Conservation (phyloP, 768 basidiomycete genomes). For the Auriscalpium vulgare region DNA sequence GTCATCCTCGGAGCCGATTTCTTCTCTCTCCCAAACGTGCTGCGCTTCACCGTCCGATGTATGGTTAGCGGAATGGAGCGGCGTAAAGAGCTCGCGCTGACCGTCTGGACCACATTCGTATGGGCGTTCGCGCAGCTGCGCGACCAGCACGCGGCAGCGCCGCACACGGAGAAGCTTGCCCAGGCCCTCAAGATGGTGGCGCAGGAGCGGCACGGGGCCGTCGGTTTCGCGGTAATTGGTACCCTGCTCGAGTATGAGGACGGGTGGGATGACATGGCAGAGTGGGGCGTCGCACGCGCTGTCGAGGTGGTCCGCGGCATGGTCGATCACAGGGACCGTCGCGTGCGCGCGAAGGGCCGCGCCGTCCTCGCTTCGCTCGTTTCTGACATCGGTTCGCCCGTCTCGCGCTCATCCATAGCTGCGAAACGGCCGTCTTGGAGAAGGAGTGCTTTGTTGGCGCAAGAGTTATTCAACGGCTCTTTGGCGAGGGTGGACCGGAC, state of each 20-base stretch:
- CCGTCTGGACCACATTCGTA: background rate
- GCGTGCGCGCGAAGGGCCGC: background rate
- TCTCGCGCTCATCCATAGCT: background rate
- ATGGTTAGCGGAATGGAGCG: no score
- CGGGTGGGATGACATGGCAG: background rate
- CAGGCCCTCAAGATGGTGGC: background rate
- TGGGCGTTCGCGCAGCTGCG: background rate
- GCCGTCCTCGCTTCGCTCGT: background rate
- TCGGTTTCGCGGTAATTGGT: background rate
- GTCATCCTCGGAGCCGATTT: background rate
- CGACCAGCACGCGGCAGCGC: background rate
- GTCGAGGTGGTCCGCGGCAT: background rate
- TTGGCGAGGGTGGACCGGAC: background rate
- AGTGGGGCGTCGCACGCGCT: background rate
- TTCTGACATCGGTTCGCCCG: background rate
- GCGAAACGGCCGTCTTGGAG: background rate
- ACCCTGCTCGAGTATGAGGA: background rate
- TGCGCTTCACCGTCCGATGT: no score
- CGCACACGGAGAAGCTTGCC: background rate
- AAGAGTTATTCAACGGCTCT: background rate
- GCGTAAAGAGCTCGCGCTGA: background rate
- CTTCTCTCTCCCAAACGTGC: background rate
- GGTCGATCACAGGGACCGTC: background rate
- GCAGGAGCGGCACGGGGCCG: background rate
- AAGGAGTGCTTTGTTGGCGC: background rate